phyloP scores from a whole-genome alignment of 2,329 filamentous ascomycete genomes.

The Colletotrichum musae region DNA sequence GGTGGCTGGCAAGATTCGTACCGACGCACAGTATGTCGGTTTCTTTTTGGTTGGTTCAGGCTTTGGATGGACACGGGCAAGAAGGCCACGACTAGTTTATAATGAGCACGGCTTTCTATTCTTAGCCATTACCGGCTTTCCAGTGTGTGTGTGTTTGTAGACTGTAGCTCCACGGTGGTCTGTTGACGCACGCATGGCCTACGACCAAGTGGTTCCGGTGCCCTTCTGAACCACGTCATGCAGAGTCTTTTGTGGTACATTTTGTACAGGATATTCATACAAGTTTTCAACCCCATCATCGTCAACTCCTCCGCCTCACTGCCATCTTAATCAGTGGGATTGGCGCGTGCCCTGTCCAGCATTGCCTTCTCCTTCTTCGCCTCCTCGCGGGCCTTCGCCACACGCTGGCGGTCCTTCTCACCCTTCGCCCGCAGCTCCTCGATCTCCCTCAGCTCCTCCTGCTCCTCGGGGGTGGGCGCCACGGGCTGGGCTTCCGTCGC shows the following conservation, averaged over 20 bases:
- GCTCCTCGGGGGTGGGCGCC: constrained; percentile 71
- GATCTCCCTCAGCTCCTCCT: constrained; percentile 69
- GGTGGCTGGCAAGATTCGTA: constrained; percentile 6
- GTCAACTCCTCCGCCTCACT: not conserved
- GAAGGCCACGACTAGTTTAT: constrained; percentile 17
- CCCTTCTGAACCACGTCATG: not conserved
- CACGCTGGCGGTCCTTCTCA: constrained; percentile 68
- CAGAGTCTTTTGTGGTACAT: constrained; percentile 39
- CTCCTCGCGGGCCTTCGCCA: constrained; percentile 67
- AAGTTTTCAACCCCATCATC: constrained; percentile 13
- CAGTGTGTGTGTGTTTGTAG: not conserved
- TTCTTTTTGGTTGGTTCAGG: constrained; percentile 19
- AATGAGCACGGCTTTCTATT: constrained; percentile 22
- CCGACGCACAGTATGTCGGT: constrained; percentile 2
- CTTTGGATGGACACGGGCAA: constrained; percentile 28
- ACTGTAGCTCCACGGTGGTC: not conserved
- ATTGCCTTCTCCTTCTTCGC: constrained; percentile 73
- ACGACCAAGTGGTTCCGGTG: not conserved
- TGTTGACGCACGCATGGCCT: not conserved
- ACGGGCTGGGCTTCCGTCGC: constrained; percentile 74
- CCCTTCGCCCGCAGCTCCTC: constrained; percentile 67
- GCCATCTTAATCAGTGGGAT: constrained; percentile 45
- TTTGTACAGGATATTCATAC: constrained; percentile 41
- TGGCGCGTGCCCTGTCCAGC: constrained; percentile 56
- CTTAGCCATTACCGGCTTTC: not conserved